Conservation (phyloP, 768 basidiomycete genomes). For the Auricularia sp. region DNA sequence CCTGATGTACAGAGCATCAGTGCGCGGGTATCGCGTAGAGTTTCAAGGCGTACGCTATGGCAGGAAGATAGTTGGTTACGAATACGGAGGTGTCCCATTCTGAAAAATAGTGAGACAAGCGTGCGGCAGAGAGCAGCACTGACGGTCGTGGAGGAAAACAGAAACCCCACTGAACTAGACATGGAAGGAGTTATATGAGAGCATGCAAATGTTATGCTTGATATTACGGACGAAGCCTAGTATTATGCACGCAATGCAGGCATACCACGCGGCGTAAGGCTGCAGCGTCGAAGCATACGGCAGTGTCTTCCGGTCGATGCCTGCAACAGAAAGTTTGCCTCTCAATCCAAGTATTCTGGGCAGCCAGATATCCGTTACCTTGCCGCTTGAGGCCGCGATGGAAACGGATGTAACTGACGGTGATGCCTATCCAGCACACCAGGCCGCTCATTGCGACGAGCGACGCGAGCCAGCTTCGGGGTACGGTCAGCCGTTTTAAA, state of each 20-base stretch:
- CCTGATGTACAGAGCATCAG: neutral
- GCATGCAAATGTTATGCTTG: neutral
- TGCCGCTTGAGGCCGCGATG: conserved; percentile 3
- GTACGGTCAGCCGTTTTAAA: neutral
- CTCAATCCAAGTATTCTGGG: neutral
- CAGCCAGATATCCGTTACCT: neutral
- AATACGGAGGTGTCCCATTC: neutral
- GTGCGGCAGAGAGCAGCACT: neutral
- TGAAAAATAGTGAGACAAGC: neutral
- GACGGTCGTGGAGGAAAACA: neutral
- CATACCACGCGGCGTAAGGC: conserved; percentile 65
- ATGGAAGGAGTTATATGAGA: neutral
- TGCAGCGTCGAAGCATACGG: conserved; percentile 41
- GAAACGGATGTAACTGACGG: conserved; percentile 30
- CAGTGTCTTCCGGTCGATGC: conserved; percentile 34
- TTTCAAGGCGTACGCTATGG: neutral
- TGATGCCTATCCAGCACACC: conserved; percentile 30
- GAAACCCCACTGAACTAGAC: neutral
- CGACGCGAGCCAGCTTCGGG: neutral
- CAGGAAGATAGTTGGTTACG: neutral
- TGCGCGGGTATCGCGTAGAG: neutral
- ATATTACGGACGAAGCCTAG: neutral
- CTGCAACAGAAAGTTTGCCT: conserved; percentile 9
- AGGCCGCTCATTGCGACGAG: conserved; percentile 9
- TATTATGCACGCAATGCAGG: conserved; percentile 2